A percentile compares a stretch with the other conserved stretches of the same genome.
phyloP scores from a whole-genome alignment of 2,329 filamentous ascomycete genomes.

The Aaosphaeria pasadenensis region DNA sequence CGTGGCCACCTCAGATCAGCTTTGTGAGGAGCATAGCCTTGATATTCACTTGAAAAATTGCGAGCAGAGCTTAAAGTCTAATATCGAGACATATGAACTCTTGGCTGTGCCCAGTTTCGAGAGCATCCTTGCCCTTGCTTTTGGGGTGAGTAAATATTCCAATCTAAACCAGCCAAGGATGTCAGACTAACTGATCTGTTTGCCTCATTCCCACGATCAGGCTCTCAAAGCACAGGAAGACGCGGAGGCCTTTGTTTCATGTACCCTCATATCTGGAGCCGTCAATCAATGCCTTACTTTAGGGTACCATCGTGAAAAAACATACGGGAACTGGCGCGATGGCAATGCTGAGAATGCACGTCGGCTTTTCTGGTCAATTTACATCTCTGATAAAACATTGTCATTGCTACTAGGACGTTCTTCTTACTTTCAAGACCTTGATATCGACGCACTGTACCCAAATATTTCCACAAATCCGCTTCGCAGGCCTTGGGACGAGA shows the following conservation, averaged over 20 bases:
- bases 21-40: neutral
- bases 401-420: neutral
- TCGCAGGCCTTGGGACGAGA: neutral
- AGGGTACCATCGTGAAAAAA: neutral
- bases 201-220: neutral
- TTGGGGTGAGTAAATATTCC: neutral
- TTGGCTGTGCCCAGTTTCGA: neutral
- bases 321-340: neutral
- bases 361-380: neutral
- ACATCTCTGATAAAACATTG: neutral
- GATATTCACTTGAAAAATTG: neutral
- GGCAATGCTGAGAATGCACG: neutral
- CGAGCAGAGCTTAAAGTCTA: neutral
- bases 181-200: no score
- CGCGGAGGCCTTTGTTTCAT: neutral
- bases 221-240: neutral
- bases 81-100: neutral
- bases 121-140: neutral
- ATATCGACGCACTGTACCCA: neutral
- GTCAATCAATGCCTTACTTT: neutral
- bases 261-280: neutral
- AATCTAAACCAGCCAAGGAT: neutral
- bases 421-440: neutral
- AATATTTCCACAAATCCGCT: neutral
- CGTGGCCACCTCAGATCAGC: neutral